Evolutionary conservation across 2,329 filamentous ascomycete genomes (phyloP), one percentile per base, ranked within the genome.

Genomic region (Neophaeococcomyces aloes): DNA sequence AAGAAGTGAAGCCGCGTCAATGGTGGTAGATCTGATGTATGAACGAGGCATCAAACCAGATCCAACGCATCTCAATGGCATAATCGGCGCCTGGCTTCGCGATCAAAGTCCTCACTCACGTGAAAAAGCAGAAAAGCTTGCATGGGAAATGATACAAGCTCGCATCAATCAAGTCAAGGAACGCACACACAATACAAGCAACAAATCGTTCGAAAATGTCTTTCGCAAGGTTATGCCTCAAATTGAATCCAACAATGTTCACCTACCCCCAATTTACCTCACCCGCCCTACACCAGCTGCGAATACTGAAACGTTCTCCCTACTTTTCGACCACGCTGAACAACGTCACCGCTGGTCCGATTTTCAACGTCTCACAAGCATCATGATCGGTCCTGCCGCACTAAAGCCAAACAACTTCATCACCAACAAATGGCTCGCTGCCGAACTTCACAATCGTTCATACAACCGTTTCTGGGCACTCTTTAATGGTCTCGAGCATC

Each of bases 21-120:
- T 77, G 47, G 84, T 93, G 7, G 68, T 91, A 21, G 74, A 82
- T 11, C 71, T 87, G 50, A 89, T 93, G 82, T 77, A 79, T 53
- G 69, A 74, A 41, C 76, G 75, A 54, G 78, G 78, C 1, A 74
- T 87, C 27, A 69, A 70, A 45, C 79, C 85, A 2, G 78, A 83
- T 31, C 69, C 83, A 2, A 80, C 83, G 40, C 84, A 93, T 52
- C 70, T 91, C 44, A 94, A 94, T 57, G 83, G 85, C 6, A 70
- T 94, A 15, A 76, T 94, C 42, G 83, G 80, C 7, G 84, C 82
- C 1, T 87, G 83, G 74, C 69, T 91, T 40, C 75, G 86, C 36
- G 72, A 76, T 4, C 75, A 75, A 17, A 74, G 66, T 5, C 65
- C 67, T 1, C 64, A 65, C 17, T 66, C 78, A 42, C 63, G 75